Percentiles rank a stretch among this genome's conserved stretches.
Evolutionary conservation across 2,329 filamentous ascomycete genomes (phyloP).

Genomic region (Alternaria sp.): DNA sequence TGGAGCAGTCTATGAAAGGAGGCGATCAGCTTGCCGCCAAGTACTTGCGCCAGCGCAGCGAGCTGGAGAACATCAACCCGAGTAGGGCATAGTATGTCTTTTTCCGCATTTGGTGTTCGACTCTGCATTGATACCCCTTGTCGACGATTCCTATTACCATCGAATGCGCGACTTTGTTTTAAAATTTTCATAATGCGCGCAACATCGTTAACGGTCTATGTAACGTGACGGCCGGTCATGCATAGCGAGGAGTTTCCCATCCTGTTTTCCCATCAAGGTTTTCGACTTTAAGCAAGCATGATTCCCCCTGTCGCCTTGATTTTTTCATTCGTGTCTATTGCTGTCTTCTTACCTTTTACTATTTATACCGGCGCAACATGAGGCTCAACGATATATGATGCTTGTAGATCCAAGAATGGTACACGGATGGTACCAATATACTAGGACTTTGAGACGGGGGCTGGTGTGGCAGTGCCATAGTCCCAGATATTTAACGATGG

Average conservation of each 20-base stretch:
- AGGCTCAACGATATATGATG: constrained; percentile 15
- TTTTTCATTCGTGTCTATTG: constrained; percentile 4
- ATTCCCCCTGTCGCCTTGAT: constrained; percentile 20
- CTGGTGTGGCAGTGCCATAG: not conserved
- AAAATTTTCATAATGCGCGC: constrained; percentile 17
- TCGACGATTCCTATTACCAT: constrained; percentile 6
- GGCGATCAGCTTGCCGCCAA: constrained; percentile 85
- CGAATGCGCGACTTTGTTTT: constrained; percentile 4
- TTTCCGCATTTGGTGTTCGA: constrained; percentile 27
- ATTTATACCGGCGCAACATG: constrained; percentile 8
- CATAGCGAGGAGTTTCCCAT: constrained; percentile 24
- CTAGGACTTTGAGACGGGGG: not conserved
- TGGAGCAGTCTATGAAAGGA: constrained; percentile 86
- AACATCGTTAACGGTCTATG: constrained; percentile 15
- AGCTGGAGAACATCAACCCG: constrained; percentile 65
- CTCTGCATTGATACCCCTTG: constrained; percentile 23
- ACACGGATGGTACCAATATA: constrained; percentile 9
- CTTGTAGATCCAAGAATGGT: constrained; percentile 13
- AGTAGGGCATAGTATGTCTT: constrained; percentile 44
- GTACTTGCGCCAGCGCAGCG: constrained; percentile 76
- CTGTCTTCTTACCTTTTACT: not conserved
- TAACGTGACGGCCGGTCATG: constrained; percentile 17
- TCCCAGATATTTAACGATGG: not conserved
- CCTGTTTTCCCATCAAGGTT: constrained; percentile 9
- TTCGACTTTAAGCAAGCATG: constrained; percentile 19